A percentile compares a stretch with the other conserved stretches of the same genome.
phyloP scores from a whole-genome alignment of 163 green algal genomes.

The Scenedesmus sp. region DNA sequence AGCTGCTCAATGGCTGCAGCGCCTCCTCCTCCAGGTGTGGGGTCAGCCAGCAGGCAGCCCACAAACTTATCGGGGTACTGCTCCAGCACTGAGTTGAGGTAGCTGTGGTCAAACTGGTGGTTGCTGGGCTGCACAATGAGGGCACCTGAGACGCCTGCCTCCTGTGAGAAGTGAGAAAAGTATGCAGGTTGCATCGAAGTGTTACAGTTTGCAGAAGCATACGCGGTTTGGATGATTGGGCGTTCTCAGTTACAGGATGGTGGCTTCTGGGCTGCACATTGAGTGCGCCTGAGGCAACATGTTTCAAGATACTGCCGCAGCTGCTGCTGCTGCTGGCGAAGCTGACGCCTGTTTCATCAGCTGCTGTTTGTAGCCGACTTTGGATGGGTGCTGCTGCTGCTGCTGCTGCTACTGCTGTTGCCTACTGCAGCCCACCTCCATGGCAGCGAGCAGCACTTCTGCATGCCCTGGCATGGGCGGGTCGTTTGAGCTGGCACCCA shows the following conservation, averaged over 20 bases:
- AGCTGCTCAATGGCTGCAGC: constrained; percentile 53
- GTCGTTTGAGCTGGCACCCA: constrained; percentile 23
- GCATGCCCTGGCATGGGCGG: constrained; percentile 62
- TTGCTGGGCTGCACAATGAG: constrained; percentile 77
- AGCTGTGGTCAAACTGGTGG: constrained; percentile 78
- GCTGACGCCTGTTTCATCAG: too few relatives aligned
- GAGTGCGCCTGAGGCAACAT: neutral
- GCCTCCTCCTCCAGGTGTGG: constrained; percentile 48
- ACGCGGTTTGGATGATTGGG: too few relatives aligned
- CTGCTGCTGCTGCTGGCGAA: neutral
- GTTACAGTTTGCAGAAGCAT: too few relatives aligned
- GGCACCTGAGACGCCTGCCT: constrained; percentile 61
- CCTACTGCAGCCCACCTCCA: constrained; percentile 53
- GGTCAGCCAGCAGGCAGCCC: constrained; percentile 76
- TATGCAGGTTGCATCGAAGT: too few relatives aligned
- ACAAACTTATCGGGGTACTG: constrained; percentile 70
- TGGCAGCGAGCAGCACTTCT: constrained; percentile 55
- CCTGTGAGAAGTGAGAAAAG: neutral
- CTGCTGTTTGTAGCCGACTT: too few relatives aligned
- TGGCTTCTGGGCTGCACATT: neutral
- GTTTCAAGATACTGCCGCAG: neutral
- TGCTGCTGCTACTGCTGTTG: too few relatives aligned
- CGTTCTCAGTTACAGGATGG: neutral
- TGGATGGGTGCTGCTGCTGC: neutral
- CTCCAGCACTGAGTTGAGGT: constrained; percentile 66